Percentiles rank a stretch among this genome's conserved stretches.
Conservation (phyloP, 345 rosid genomes). For the Combretum micranthum region DNA sequence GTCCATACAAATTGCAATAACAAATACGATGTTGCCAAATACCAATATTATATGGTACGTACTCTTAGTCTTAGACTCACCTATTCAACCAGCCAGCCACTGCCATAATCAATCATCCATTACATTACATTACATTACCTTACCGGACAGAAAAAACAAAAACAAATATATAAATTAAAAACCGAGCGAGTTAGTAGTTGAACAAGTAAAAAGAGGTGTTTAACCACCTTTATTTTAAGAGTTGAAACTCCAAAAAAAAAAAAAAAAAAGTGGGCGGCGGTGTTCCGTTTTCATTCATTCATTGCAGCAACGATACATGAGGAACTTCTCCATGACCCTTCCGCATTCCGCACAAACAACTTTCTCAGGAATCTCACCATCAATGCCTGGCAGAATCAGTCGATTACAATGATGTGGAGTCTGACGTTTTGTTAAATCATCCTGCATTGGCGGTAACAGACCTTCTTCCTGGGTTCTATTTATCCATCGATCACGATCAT, state of each 20-base stretch:
- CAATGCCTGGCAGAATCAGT: slow-evolving; percentile 22
- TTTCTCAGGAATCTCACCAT: slow-evolving; percentile 20
- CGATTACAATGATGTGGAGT: slow-evolving; percentile 23
- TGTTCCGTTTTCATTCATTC: slow-evolving; percentile 6
- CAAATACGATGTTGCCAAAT: no score
- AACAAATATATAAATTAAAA: no score
- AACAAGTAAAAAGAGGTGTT: no score
- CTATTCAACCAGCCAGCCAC: no score
- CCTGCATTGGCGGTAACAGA: slow-evolving; percentile 5
- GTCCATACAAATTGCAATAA: no score
- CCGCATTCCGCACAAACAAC: slow-evolving; percentile 27
- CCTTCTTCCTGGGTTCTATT: background rate
- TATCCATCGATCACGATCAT: slow-evolving; percentile 1
- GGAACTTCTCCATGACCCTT: slow-evolving; percentile 30
- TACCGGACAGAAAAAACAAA: no score
- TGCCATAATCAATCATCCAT: no score
- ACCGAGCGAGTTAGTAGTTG: no score
- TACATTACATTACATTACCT: no score
- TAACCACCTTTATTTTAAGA: no score
- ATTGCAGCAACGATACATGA: slow-evolving; percentile 32
- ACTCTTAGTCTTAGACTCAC: no score
- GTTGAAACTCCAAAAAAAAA: slow-evolving; percentile 12
- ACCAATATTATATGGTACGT: no score
- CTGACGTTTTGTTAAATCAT: slow-evolving; percentile 3
- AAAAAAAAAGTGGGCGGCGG: slow-evolving; percentile 9